phyloP scores from a whole-genome alignment of 148 eudicot species.

The Drosera capensis region DNA sequence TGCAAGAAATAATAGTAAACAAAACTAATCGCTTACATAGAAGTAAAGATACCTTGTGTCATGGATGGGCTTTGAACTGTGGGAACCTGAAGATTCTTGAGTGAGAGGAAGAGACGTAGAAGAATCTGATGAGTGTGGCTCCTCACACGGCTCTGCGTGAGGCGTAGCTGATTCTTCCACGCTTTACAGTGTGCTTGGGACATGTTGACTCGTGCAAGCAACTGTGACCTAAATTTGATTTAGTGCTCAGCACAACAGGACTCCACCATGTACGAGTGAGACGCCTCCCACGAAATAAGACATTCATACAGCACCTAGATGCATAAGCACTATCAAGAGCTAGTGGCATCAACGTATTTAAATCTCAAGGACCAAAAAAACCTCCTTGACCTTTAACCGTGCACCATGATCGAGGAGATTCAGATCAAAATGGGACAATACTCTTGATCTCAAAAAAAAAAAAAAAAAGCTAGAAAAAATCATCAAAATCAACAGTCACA shows the following conservation, averaged over 20 bases:
- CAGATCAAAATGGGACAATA: no score
- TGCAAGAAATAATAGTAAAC: not conserved
- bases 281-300: no score
- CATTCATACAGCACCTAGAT: no score
- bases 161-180: conserved; percentile 20
- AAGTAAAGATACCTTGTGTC: conserved; percentile 25
- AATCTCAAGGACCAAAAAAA: no score
- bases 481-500: no score
- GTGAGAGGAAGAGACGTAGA: conserved; percentile 17
- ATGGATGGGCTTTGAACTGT: conserved; percentile 34
- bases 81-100: conserved; percentile 29
- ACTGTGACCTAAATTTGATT: not conserved
- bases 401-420: no score
- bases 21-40: not conserved
- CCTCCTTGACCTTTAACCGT: no score
- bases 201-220: not conserved
- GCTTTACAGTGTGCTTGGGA: conserved; percentile 21
- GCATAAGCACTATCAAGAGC: no score
- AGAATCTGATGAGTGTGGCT: conserved; percentile 16
- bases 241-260: not conserved
- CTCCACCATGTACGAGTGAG: no score
- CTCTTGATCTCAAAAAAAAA: no score
- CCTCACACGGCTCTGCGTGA: not conserved
- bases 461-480: no score
- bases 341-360: no score